Evolutionary conservation across 306 rosid genomes (phyloP), one percentile per base, ranked within the genome.

Genomic region (Lotus japonicus): DNA sequence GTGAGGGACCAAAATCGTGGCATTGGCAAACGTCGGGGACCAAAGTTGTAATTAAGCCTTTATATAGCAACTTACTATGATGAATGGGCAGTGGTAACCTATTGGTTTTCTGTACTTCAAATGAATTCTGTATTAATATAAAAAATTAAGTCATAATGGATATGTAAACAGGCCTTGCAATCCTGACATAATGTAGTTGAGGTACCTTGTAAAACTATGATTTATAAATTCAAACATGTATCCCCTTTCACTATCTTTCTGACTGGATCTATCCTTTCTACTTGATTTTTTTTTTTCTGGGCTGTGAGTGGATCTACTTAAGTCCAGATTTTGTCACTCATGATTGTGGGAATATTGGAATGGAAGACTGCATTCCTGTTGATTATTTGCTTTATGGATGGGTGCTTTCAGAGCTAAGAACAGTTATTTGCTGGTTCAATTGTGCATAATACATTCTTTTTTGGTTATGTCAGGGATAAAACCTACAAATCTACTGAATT

Each of bases 1-100:
- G n/a, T n/a, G n/a, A n/a, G n/a, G n/a, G n/a, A n/a, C n/a, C n/a
- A n/a, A n/a, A n/a, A n/a, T n/a, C n/a, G n/a, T n/a, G n/a, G n/a
- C n/a, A n/a, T n/a, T n/a, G n/a, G n/a, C n/a, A n/a, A n/a, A n/a
- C n/a, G n/a, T n/a, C n/a, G n/a, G n/a, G n/a, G n/a, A n/a, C n/a
- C n/a, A n/a, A n/a, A n/a, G n/a, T n/a, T n/a, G n/a, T n/a, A n/a
- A n/a, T n/a, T n/a, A n/a, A n/a, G n/a, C n/a, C n/a, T n/a, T n/a
- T n/a, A n/a, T 80, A 59, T 75, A 72, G 58, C 50, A 53, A 35
- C 68, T 77, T 14, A 26, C 41, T 55, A 61, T 38, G 53, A 51
- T 44, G 65, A 63, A 51, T 58, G 63, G 60, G 58, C 57, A 26
- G 49, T 69, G 63, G 21, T 43, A 49, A 56, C 66, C 57, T 43